phyloP scores from a whole-genome alignment of 169 alveolate genomes.

The Babesia divergens region DNA sequence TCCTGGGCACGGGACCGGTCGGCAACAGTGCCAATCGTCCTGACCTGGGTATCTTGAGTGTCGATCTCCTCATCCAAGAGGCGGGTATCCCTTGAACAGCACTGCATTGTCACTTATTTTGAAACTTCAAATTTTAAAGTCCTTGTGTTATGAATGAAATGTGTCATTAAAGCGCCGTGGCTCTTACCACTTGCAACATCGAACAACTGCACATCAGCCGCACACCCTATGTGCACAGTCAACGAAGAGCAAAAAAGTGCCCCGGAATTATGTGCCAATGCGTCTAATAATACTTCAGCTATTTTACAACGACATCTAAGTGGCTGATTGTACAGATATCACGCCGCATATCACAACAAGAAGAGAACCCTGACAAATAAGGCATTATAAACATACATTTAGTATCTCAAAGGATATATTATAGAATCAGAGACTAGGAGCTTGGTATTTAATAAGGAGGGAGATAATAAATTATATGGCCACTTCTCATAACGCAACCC shows the following conservation, averaged over 20 bases:
- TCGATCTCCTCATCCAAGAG: conserved; percentile 59
- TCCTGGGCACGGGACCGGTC: conserved; percentile 68
- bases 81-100: conserved; percentile 50
- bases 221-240: conserved; percentile 40
- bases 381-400: too few relatives aligned
- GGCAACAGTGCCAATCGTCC: conserved; percentile 65
- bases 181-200: conserved; percentile 18
- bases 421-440: too few relatives aligned
- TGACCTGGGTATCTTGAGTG: conserved; percentile 45
- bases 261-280: too few relatives aligned
- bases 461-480: too few relatives aligned
- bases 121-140: not conserved
- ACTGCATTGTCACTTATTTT: conserved; percentile 28
- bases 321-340: too few relatives aligned
- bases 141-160: not conserved
- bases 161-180: conserved; percentile 8
- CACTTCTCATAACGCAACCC: too few relatives aligned
- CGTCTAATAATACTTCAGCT: too few relatives aligned
- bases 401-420: too few relatives aligned
- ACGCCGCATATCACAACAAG: too few relatives aligned
- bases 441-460: too few relatives aligned
- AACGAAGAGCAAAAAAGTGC: conserved; percentile 24
- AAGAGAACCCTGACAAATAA: too few relatives aligned
- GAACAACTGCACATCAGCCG: conserved; percentile 21
- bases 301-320: too few relatives aligned